These are phyloP conservation scores for Mycena galopus DNA, from an alignment of 768 basidiomycete species.

Conservation along the genomic window DNA sequence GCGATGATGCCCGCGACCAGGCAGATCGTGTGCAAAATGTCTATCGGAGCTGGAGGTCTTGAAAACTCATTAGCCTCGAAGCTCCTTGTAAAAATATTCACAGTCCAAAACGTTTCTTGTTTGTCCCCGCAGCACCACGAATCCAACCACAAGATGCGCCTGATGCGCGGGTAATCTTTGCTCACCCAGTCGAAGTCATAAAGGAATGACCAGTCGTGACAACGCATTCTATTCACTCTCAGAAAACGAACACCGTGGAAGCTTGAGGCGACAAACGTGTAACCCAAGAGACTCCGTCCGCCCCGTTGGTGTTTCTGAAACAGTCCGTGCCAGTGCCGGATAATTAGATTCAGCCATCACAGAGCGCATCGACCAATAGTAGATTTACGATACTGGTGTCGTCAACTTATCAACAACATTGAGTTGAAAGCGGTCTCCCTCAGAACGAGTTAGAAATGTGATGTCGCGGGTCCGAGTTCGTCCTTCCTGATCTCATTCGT, in stretches of 20 bases:
- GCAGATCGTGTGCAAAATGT: background rate
- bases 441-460: constrained; percentile 24
- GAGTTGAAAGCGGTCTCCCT: constrained; percentile 40
- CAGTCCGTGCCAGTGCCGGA: constrained; percentile 44
- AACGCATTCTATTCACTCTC: background rate
- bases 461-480: too few relatives aligned
- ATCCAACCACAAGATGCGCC: too few relatives aligned
- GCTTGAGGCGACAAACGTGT: background rate
- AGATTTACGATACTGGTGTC: constrained; percentile 54
- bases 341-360: background rate
- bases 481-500: too few relatives aligned
- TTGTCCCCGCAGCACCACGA: background rate
- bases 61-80: background rate
- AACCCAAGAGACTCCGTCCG: constrained; percentile 44
- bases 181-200: constrained; percentile 17
- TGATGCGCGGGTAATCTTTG: too few relatives aligned
- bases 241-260: background rate
- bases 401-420: constrained; percentile 55
- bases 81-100: background rate
- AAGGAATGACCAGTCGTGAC: constrained; percentile 7
- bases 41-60: constrained; percentile 5
- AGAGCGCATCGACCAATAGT: background rate
- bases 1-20: background rate
- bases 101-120: too few relatives aligned
- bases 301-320: constrained; percentile 41